phyloP scores from a whole-genome alignment of 352 stramenopile species.

The Phytophthora vignae region DNA sequence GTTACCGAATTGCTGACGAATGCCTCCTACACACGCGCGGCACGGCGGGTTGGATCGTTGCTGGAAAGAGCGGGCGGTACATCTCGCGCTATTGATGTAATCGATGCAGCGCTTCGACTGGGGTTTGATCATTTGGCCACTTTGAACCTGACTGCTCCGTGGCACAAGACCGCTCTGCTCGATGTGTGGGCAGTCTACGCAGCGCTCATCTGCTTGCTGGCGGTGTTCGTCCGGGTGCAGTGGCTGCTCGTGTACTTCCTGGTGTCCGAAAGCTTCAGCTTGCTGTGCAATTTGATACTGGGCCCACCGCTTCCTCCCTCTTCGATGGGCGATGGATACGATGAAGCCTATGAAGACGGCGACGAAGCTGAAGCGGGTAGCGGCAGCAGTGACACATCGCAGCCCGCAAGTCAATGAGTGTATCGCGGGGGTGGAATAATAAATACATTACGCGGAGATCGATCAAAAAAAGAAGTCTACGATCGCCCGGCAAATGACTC shows the following conservation, averaged over 20 bases:
- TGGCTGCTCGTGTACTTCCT: slow-evolving; percentile 78
- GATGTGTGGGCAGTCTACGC: slow-evolving; percentile 85
- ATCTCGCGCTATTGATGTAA: slow-evolving; percentile 67
- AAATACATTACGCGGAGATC: slow-evolving; percentile 26
- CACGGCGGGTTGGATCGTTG: slow-evolving; percentile 58
- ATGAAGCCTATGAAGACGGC: slow-evolving; percentile 32
- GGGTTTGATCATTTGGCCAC: slow-evolving; percentile 74
- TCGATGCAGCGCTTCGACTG: slow-evolving; percentile 67
- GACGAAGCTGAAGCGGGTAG: slow-evolving; percentile 17
- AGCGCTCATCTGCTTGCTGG: slow-evolving; percentile 72
- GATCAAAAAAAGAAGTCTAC: slow-evolving; percentile 12
- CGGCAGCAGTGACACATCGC: slow-evolving; percentile 26
- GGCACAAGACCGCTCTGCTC: slow-evolving; percentile 82
- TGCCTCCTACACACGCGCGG: slow-evolving; percentile 50
- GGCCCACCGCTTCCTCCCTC: slow-evolving; percentile 37
- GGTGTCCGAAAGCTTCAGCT: slow-evolving; percentile 50
- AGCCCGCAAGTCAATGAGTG: slow-evolving; percentile 17
- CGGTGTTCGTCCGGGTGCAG: slow-evolving; percentile 64
- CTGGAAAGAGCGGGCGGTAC: slow-evolving; percentile 72
- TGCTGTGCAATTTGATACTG: slow-evolving; percentile 55
- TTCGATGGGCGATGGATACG: slow-evolving; percentile 29
- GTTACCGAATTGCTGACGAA: slow-evolving; percentile 62
- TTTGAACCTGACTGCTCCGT: slow-evolving; percentile 69
- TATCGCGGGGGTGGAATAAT: slow-evolving; percentile 11
- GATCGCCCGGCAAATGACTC: slow-evolving; percentile 33